Base-by-base conservation (phyloP, 2,329 filamentous ascomycete genomes). In the Fusarium hostae region DNA sequence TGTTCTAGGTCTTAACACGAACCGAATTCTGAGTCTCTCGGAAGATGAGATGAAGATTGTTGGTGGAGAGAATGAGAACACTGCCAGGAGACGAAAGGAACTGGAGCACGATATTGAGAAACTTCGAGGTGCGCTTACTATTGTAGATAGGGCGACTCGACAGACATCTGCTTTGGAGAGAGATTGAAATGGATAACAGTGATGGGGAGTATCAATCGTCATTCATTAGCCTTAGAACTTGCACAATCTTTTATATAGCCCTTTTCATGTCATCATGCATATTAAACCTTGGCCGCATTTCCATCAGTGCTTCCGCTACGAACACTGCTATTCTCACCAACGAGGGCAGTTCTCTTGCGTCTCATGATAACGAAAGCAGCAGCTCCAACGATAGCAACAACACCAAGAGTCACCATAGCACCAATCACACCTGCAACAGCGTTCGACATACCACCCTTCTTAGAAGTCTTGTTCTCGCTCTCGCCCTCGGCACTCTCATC, bases 371-470 rank as follows among this genome's bases (percentile, higher is more conserved):
- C 51, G 32, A 79, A 78, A 2, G 39, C 60, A 50, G 37, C 57
- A 15, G 48, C 71, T 43, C 72, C 71, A 5, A 74, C 26, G 9
- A 74, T 52, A 51, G 66, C 68, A 2, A 78, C 73, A 9, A 79
- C 75, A 15, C 71, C 79, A 20, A 81, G 76, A 5, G 78, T 79
- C 4, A 80, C 77, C 67, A 79, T 68, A 6, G 79, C 79, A 20
- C 79, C 79, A 26, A 80, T 78, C 3, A 79, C 79, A 41, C 79
- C 79, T 3, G 79, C 79, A 10, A 81, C 77, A 7, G 73, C 70
- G n/a, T 78, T 79, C 8, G 79, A 81, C 70, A 81, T 78, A 34
- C 75, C 75, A 3, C 71, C 59, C 35, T 63, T 48, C 34, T 39
- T 24, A 15, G 66, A 58, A 10, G 28, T 40, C 2, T 56, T 35